Base-by-base conservation (phyloP, 176 grass and related monocot genomes). In the Thalia dealbata region DNA sequence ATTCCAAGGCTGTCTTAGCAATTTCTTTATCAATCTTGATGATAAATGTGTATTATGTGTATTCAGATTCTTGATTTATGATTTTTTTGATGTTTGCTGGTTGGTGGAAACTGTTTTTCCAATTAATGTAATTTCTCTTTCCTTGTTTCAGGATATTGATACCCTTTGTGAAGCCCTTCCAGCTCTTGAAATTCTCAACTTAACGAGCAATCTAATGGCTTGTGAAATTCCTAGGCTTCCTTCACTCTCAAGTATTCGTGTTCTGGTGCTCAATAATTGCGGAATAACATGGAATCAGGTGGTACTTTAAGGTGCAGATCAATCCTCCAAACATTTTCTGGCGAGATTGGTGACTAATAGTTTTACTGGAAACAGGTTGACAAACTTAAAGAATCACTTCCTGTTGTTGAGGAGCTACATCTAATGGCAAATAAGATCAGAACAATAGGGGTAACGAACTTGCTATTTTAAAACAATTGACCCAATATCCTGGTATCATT, bases 231-330 rank as follows among this genome's bases (percentile, higher is more conserved):
- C 35, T 22, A 79, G 88, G 50, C 79, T 72, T 86, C 71, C 70
- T 63, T 79, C 55, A 59, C 81, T 92, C 30, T 75, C 76, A 69
- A 84, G 78, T 59, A 92, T 92, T 42, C 50, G 6, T 58, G 48
- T 90, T 84, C 64, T 97, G 74, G 95, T 97, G 80, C 89, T 97
- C 32, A 97, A 91, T 63, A 88, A 91, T 62, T 92, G 87, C 16
- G 61, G 79, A 35, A 41, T 97, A 30, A 83, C 85, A 30, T 97
- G 95, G 95, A 85, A 86, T 84, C 69, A 82, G 85, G 95, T 92
- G 35, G 43, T 43, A 68, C 32, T 44, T 68, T 3, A 88, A 26
- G 64, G 73, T 24, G 48, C 38, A 67, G 2, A 66, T 45, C 7
- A 25, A 67, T 72, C 42, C 15, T 75, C 69, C 69, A 56, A 56